Conservation (phyloP, 495 filamentous ascomycete species). For the Talaromyces nanjingensis region DNA sequence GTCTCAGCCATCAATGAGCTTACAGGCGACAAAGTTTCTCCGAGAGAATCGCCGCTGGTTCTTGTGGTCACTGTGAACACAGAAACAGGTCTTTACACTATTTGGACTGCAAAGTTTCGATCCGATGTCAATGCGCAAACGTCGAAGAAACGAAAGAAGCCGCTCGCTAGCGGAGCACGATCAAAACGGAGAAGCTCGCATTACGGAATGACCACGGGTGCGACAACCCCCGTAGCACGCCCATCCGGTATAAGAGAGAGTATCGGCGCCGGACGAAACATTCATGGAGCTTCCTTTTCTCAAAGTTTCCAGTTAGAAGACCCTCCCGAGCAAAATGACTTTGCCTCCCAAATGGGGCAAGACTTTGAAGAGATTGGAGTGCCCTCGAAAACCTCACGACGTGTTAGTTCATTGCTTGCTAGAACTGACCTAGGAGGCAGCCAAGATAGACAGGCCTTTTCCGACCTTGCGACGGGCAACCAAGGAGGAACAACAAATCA, state of each 20-base stretch:
- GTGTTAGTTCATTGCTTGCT: constrained; percentile 90
- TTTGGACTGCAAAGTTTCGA: constrained; percentile 72
- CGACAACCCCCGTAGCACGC: constrained; percentile 66
- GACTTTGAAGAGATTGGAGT: constrained; percentile 64
- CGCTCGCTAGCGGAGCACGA: constrained; percentile 41
- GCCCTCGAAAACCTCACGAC: constrained; percentile 66
- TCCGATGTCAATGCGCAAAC: constrained; percentile 45
- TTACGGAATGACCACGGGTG: constrained; percentile 70
- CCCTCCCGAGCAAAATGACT: constrained; percentile 45
- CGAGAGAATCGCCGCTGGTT: constrained; percentile 42
- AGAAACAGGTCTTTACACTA: constrained; percentile 61
- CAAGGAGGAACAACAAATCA: constrained; percentile 38
- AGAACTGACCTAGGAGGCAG: constrained; percentile 76
- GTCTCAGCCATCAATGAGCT: constrained; percentile 56
- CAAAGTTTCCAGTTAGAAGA: constrained; percentile 30
- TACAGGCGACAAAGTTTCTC: constrained; percentile 12
- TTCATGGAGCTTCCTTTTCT: constrained; percentile 25
- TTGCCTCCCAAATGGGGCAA: constrained; percentile 69
- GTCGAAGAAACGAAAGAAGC: constrained; percentile 35
- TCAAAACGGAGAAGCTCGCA: constrained; percentile 78
- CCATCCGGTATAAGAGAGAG: constrained; percentile 46
- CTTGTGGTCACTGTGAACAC: constrained; percentile 78
- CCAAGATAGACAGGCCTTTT: constrained; percentile 68
- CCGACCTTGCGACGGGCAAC: constrained; percentile 53
- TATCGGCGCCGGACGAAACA: constrained; percentile 40